phyloP scores from a whole-genome alignment of 768 basidiomycete genomes.

The Artomyces pyxidatus region DNA sequence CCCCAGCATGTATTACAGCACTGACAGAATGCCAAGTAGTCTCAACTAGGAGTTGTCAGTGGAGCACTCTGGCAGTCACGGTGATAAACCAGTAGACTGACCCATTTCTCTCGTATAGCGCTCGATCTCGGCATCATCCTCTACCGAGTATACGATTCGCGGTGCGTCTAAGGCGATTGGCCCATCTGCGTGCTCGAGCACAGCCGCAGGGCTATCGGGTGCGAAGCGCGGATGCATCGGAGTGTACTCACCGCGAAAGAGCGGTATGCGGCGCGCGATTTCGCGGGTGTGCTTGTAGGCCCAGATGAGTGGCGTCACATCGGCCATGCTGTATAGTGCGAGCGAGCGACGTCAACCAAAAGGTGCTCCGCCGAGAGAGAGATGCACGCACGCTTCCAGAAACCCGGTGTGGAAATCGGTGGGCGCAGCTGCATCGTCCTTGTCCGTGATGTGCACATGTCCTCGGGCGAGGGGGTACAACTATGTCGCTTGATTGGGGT shows the following conservation, averaged over 20 bases:
- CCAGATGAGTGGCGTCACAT: constrained; percentile 37
- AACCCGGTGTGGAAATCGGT: constrained; percentile 13
- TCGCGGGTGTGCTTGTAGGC: constrained; percentile 48
- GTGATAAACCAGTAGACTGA: neutral
- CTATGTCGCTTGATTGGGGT: no score
- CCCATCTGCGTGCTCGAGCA: constrained; percentile 2
- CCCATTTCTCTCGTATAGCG: constrained; percentile 15
- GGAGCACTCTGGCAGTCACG: no score
- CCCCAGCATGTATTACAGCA: neutral
- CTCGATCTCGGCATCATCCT: constrained; percentile 27
- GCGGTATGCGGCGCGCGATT: constrained; percentile 39
- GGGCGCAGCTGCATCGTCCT: constrained; percentile 12
- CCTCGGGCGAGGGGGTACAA: constrained; percentile 15
- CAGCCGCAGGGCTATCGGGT: constrained; percentile 20
- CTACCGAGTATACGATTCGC: constrained; percentile 22
- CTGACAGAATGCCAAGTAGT: constrained; percentile 27
- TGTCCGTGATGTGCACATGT: constrained; percentile 16
- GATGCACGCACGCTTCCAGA: neutral
- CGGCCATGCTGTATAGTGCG: constrained; percentile 3
- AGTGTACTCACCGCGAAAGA: constrained; percentile 22
- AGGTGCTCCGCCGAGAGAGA: neutral
- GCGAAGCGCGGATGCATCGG: constrained; percentile 21
- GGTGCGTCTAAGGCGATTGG: constrained; percentile 17
- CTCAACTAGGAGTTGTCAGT: no score
- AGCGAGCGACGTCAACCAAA: neutral